A percentile compares a stretch with the other conserved stretches of the same genome.
These are phyloP conservation scores for Fusarium floridanum DNA, from an alignment of 2,329 filamentous ascomycete genomes.

Conservation along the genomic window DNA sequence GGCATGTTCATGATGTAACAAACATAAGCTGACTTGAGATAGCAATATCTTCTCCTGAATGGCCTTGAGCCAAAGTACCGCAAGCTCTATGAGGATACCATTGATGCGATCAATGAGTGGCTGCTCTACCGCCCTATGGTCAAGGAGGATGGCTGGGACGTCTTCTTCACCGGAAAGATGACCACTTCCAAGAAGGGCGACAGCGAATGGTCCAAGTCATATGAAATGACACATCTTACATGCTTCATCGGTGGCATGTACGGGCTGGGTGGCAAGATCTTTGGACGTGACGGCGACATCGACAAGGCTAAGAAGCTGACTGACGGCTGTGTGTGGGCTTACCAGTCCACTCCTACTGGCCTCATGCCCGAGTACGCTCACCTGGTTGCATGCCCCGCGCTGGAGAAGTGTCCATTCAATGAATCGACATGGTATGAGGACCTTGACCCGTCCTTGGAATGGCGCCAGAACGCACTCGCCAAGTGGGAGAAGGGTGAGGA, in stretches of 20 bases:
- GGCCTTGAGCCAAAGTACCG: constrained; percentile 80
- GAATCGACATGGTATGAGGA: constrained; percentile 61
- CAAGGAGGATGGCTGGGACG: constrained; percentile 71
- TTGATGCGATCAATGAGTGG: constrained; percentile 77
- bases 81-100: constrained; percentile 76
- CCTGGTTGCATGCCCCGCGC: constrained; percentile 60
- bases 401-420: constrained; percentile 65
- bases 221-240: constrained; percentile 73
- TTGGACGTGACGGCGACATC: constrained; percentile 70
- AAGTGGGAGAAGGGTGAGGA: constrained; percentile 60
- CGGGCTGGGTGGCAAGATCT: constrained; percentile 73
- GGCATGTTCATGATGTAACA: not conserved
- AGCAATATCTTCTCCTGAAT: constrained; percentile 80
- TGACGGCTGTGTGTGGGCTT: constrained; percentile 78
- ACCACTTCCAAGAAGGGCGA: constrained; percentile 59
- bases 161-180: constrained; percentile 80
- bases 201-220: constrained; percentile 61
- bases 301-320: constrained; percentile 73
- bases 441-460: constrained; percentile 61
- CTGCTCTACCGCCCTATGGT: constrained; percentile 85
- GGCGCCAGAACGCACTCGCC: constrained; percentile 58
- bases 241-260: constrained; percentile 81
- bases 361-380: constrained; percentile 73
- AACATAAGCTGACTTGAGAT: constrained; percentile 51
- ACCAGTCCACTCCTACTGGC: constrained; percentile 69